phyloP scores from a whole-genome alignment of 306 rosid species.

The Vicia sativa region DNA sequence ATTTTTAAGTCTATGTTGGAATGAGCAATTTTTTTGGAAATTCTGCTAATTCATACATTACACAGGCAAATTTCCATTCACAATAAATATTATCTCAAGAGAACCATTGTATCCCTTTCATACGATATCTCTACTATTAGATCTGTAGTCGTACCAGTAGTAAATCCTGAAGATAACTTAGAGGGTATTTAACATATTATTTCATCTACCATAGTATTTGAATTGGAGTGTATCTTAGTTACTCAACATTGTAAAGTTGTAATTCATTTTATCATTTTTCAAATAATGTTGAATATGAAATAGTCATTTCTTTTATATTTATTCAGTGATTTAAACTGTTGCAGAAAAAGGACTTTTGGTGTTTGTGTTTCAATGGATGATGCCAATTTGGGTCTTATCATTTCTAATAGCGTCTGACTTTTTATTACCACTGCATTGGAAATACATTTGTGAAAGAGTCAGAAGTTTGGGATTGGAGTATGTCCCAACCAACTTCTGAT shows the following conservation, averaged over 20 bases:
- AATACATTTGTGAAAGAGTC: too few relatives aligned
- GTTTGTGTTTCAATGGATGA: constrained; percentile 60
- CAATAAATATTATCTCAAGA: constrained; percentile 3
- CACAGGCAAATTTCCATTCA: too few relatives aligned
- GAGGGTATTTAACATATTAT: too few relatives aligned
- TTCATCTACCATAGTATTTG: constrained; percentile 1
- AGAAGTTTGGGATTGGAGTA: too few relatives aligned
- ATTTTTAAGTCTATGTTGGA: too few relatives aligned
- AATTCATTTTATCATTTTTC: constrained; percentile 2
- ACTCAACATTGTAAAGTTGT: neutral
- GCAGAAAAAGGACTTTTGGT: constrained; percentile 68
- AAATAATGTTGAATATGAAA: neutral
- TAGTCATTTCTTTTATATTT: too few relatives aligned
- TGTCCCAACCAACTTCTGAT: too few relatives aligned
- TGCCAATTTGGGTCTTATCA: constrained; percentile 72
- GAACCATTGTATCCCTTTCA: neutral
- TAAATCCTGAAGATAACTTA: constrained; percentile 17
- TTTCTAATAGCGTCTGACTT: constrained; percentile 72
- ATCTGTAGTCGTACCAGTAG: neutral
- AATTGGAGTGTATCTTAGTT: neutral
- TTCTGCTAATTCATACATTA: too few relatives aligned
- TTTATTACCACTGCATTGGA: too few relatives aligned
- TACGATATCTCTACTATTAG: neutral
- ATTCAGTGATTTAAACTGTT: constrained; percentile 15
- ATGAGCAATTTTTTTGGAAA: too few relatives aligned